phyloP scores from a whole-genome alignment of 2,329 filamentous ascomycete species.

The Hypoxylon sp. region DNA sequence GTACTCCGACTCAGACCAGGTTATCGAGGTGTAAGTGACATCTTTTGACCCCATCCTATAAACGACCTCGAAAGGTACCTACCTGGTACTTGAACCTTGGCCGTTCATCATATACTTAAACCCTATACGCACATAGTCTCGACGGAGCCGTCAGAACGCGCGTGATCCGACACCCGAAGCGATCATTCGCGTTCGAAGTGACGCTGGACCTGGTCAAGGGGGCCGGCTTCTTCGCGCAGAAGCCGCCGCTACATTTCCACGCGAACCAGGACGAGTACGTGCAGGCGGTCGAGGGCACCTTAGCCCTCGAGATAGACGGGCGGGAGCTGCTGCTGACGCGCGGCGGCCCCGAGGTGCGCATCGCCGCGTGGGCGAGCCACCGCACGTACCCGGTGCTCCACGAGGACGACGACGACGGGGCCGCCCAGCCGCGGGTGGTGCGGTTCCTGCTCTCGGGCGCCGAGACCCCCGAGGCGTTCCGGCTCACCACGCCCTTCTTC shows the following conservation, averaged over 20 bases:
- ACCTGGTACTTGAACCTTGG: not conserved
- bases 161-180: conserved; percentile 3
- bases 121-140: conserved; percentile 11
- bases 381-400: conserved; percentile 11
- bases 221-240: conserved; percentile 7
- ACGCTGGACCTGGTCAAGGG: conserved; percentile 17
- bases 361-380: conserved; percentile 11
- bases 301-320: conserved; percentile 27
- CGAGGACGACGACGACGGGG: not conserved
- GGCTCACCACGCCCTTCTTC: conserved; percentile 23
- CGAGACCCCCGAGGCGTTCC: conserved; percentile 1
- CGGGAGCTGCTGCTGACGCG: conserved; percentile 4
- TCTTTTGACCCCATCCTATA: no score
- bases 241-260: conserved; percentile 36
- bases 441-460: conserved; percentile 23
- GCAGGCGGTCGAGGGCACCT: not conserved
- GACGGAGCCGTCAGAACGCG: conserved; percentile 18
- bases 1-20: not conserved
- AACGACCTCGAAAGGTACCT: no score
- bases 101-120: not conserved
- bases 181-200: conserved; percentile 24
- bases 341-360: conserved; percentile 1
- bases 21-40: not conserved
- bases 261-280: conserved; percentile 34
- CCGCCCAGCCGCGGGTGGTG: no score